Percentiles rank a stretch among this genome's conserved stretches.
phyloP scores from a whole-genome alignment of 805 yeast genomes.

The Candida loeiensis region DNA sequence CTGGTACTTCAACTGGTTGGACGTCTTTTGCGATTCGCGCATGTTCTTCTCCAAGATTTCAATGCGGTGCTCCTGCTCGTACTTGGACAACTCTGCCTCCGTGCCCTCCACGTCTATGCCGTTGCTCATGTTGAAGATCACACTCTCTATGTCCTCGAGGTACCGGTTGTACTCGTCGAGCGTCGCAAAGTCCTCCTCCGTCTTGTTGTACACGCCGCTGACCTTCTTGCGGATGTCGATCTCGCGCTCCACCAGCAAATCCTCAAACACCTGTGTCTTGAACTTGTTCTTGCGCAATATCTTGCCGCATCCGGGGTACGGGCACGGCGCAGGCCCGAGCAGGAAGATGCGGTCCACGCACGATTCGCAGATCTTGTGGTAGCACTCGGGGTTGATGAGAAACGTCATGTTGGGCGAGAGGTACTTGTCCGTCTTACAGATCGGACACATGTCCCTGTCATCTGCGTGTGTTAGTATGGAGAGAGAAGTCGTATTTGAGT shows the following conservation, averaged over 20 bases:
- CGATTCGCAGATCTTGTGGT: conserved; percentile 94
- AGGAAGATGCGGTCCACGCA: conserved; percentile 95
- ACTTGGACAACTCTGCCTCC: conserved; percentile 60
- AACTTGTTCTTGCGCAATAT: conserved; percentile 83
- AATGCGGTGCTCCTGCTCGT: conserved; percentile 70
- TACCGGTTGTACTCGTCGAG: conserved; percentile 68
- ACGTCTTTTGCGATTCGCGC: conserved; percentile 54
- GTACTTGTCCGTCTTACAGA: conserved; percentile 93
- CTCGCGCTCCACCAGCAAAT: conserved; percentile 83
- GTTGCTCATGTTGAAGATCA: conserved; percentile 71
- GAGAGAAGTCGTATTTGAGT: not conserved
- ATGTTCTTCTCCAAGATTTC: conserved; percentile 74
- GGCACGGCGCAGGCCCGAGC: conserved; percentile 95
- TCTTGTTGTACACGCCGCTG: conserved; percentile 72
- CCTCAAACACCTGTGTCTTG: conserved; percentile 91
- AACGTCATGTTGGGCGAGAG: conserved; percentile 90
- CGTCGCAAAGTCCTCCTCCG: conserved; percentile 64
- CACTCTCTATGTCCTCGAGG: conserved; percentile 78
- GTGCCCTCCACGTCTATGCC: conserved; percentile 67
- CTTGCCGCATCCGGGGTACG: conserved; percentile 87
- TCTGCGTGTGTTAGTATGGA: conserved; percentile 22
- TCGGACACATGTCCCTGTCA: conserved; percentile 88
- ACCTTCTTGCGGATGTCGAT: conserved; percentile 86
- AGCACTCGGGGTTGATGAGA: conserved; percentile 94
- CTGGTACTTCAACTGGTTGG: conserved; percentile 68